Evolutionary conservation across 257 asterid genomes (phyloP), one percentile per base, ranked within the genome.

Genomic region (Agastache rugosa): DNA sequence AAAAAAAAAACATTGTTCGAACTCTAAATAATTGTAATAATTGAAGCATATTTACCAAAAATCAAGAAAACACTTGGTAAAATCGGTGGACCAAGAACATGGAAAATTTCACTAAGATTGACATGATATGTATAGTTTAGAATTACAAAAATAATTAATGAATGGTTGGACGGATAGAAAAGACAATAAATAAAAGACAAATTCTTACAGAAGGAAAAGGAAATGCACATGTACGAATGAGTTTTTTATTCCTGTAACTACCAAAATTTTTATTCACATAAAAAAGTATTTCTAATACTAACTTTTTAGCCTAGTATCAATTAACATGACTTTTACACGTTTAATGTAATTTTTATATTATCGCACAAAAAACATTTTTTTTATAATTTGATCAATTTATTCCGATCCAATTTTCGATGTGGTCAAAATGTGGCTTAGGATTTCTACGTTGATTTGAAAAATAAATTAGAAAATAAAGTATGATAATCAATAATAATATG

Each of bases 1-100:
- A n/a, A n/a, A n/a, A n/a, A n/a, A n/a, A n/a, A n/a, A n/a, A n/a
- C n/a, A n/a, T n/a, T n/a, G n/a, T n/a, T n/a, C n/a, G n/a, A n/a
- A n/a, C n/a, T n/a, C n/a, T n/a, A n/a, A n/a, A n/a, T n/a, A n/a
- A n/a, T n/a, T n/a, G n/a, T n/a, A n/a, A n/a, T n/a, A n/a, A n/a
- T n/a, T n/a, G n/a, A n/a, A n/a, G n/a, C n/a, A n/a, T n/a, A n/a
- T n/a, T n/a, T n/a, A n/a, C n/a, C n/a, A n/a, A n/a, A n/a, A n/a
- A n/a, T n/a, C n/a, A 42, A 42, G 7, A 23, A 17, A 11, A 6
- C 17, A 55, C 4, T 55, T 23, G 23, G 4, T 29, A 3, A 63
- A 63, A 60, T 60, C 34, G 3, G 67, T 61, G 67, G 47, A 35
- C 68, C 48, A 39, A 19, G 35, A 64, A 11, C 19, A 41, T 64